Conservation (phyloP, 2,329 filamentous ascomycete genomes). For the Fusarium sp. region DNA sequence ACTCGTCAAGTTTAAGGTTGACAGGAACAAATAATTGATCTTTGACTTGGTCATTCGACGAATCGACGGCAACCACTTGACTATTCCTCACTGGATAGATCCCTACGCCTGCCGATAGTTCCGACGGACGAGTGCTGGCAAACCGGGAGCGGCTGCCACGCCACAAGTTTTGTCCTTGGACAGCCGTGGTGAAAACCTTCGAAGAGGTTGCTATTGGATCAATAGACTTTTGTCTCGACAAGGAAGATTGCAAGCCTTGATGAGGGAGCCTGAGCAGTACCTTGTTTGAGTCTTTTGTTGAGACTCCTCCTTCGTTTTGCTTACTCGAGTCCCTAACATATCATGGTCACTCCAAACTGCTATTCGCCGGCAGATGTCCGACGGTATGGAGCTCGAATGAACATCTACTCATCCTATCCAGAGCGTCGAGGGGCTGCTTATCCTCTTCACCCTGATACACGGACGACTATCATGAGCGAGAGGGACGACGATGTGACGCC, state of each 20-base stretch:
- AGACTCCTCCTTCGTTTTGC: slow-evolving; percentile 16
- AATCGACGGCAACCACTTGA: slow-evolving; percentile 5
- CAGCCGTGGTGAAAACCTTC: neutral
- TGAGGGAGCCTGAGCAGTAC: slow-evolving; percentile 20
- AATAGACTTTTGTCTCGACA: slow-evolving; percentile 9
- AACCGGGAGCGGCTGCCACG: slow-evolving; percentile 20
- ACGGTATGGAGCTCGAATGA: slow-evolving; percentile 33
- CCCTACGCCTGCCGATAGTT: slow-evolving; percentile 15
- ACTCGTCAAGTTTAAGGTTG: slow-evolving; percentile 8
- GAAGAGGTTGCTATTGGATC: slow-evolving; percentile 1
- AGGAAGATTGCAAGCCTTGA: slow-evolving; percentile 22
- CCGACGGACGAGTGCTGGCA: slow-evolving; percentile 40
- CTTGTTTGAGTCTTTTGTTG: slow-evolving; percentile 3
- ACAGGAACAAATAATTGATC: slow-evolving; percentile 6
- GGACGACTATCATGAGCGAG: slow-evolving; percentile 51
- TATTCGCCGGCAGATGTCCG: slow-evolving; percentile 42
- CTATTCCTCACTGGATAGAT: slow-evolving; percentile 14
- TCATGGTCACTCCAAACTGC: slow-evolving; percentile 43
- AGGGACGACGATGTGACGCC: slow-evolving; percentile 57
- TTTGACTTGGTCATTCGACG: slow-evolving; percentile 13
- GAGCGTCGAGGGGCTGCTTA: slow-evolving; percentile 43
- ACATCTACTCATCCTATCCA: slow-evolving; percentile 41
- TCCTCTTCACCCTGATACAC: slow-evolving; percentile 38
- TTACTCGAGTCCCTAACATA: slow-evolving; percentile 1
- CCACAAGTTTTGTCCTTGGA: slow-evolving; percentile 17